phyloP scores from a whole-genome alignment of 164 flowering plant genomes.

The Brasenia schreberi region DNA sequence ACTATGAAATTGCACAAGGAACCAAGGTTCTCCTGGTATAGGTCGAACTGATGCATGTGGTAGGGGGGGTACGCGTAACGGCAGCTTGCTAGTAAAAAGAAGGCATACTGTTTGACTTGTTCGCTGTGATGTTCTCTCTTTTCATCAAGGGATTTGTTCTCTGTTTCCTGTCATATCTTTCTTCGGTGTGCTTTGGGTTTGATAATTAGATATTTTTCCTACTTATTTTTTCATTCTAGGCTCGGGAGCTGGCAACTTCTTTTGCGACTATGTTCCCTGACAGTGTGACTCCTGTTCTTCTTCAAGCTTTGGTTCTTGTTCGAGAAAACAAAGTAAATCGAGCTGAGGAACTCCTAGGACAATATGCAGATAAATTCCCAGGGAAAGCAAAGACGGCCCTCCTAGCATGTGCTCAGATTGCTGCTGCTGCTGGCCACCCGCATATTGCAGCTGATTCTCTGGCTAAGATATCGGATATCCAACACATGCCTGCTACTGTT shows the following conservation, averaged over 20 bases:
- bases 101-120: no score
- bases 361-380: constrained; percentile 54
- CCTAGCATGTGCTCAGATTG: constrained; percentile 81
- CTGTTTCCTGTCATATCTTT: no score
- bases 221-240: constrained; percentile 25
- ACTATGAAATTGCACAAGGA: no score
- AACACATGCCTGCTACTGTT: constrained; percentile 90
- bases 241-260: constrained; percentile 68
- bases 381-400: constrained; percentile 41
- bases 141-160: no score
- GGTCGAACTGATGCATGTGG: no score
- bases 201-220: no score
- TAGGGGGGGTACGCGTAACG: no score
- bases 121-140: no score
- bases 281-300: constrained; percentile 53
- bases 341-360: constrained; percentile 72
- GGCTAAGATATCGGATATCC: constrained; percentile 63
- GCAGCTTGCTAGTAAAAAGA: no score
- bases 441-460: constrained; percentile 84
- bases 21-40: no score
- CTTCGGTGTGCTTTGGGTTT: no score
- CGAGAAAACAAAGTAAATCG: constrained; percentile 75
- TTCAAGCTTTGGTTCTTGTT: constrained; percentile 80
- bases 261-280: constrained; percentile 49
- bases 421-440: constrained; percentile 73